These are phyloP conservation scores for Oxyria digyna DNA, from an alignment of 148 eudicot genomes.

Conservation along the genomic window DNA sequence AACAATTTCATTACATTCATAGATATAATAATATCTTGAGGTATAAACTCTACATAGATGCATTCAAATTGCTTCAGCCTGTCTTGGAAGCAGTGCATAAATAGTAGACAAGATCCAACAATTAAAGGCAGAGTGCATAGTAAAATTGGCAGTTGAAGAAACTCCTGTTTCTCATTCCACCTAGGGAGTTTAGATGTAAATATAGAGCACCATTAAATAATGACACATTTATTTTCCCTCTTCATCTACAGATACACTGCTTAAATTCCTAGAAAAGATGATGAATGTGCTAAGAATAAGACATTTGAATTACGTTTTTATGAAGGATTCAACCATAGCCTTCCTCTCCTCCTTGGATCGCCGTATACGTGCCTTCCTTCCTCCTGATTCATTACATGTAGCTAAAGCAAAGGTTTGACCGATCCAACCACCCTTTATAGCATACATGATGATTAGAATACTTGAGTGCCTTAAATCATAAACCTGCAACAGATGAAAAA, in stretches of 20 bases:
- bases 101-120: neutral
- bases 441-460: conserved; percentile 35
- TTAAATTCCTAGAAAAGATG: neutral
- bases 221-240: neutral
- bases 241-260: neutral
- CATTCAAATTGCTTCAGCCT: neutral
- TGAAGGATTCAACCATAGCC: conserved; percentile 65
- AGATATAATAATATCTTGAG: neutral
- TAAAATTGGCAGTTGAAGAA: neutral
- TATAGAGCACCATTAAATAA: neutral
- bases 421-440: conserved; percentile 49
- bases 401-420: conserved; percentile 78
- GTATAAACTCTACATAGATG: neutral
- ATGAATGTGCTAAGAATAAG: neutral
- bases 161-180: neutral
- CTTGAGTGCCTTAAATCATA: conserved; percentile 4
- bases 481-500: conserved; percentile 14
- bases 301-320: conserved; percentile 41
- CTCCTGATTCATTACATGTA: conserved; percentile 43
- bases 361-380: conserved; percentile 49
- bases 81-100: neutral
- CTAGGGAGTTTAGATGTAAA: neutral
- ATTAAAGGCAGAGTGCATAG: neutral
- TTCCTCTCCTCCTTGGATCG: conserved; percentile 95
- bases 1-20: neutral